phyloP scores from a whole-genome alignment of 1,284 basidiomycete species.

The Sphagnurus paluster region DNA sequence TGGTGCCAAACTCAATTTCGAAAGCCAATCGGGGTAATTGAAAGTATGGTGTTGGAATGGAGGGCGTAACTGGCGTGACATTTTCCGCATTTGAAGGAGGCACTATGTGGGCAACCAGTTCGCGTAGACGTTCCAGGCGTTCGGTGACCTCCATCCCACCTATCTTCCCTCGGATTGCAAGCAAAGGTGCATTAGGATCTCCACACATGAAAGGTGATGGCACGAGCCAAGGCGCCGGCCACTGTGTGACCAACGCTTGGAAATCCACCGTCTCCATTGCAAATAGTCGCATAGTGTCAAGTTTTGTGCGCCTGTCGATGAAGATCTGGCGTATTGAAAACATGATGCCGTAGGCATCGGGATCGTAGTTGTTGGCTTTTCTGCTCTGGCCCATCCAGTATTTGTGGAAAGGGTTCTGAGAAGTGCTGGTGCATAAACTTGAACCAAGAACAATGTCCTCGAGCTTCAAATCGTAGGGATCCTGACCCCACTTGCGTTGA shows the following conservation, averaged over 20 bases:
- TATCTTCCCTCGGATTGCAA: slow-evolving; percentile 51
- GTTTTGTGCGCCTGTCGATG: slow-evolving; percentile 35
- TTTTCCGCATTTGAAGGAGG: slow-evolving; percentile 6
- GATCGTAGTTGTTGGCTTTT: slow-evolving; percentile 35
- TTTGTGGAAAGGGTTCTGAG: slow-evolving; percentile 44
- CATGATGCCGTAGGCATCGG: slow-evolving; percentile 48
- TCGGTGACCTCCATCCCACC: slow-evolving; percentile 51
- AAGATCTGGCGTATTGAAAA: slow-evolving; percentile 38
- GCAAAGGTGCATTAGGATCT: slow-evolving; percentile 59
- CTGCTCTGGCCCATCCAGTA: slow-evolving; percentile 50
- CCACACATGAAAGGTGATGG: slow-evolving; percentile 51
- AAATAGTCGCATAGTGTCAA: slow-evolving; percentile 43
- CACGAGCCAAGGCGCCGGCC: slow-evolving; percentile 55
- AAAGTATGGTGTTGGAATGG: slow-evolving; percentile 21
- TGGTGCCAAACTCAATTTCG: slow-evolving; percentile 46
- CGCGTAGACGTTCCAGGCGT: slow-evolving; percentile 48
- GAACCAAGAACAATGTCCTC: slow-evolving; percentile 34
- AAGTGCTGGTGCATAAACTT: slow-evolving; percentile 45
- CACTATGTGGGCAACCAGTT: slow-evolving; percentile 31
- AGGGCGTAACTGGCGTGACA: slow-evolving; percentile 1
- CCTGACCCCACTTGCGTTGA: slow-evolving; percentile 25
- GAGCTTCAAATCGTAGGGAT: slow-evolving; percentile 43
- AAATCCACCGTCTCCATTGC: slow-evolving; percentile 43
- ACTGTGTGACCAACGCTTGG: slow-evolving; percentile 52
- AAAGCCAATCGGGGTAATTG: slow-evolving; percentile 53